Evolutionary conservation across 192 early-diverging fungal genomes (phyloP).

Genomic region (Cetraspora pellucida): DNA sequence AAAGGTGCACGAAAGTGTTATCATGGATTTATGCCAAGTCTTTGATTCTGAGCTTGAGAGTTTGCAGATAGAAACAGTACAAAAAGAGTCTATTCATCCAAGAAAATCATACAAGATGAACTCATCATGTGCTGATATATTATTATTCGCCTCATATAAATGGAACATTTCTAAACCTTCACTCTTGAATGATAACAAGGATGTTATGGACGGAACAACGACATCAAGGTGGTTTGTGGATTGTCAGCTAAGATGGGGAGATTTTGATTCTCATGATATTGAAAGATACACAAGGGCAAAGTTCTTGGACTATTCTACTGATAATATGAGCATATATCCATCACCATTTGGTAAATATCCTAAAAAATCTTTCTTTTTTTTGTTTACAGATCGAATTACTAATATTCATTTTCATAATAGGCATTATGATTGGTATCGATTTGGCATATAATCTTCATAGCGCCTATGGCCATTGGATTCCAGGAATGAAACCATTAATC

Average conservation of each 20-base stretch:
- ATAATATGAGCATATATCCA: conserved; percentile 99
- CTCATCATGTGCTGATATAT: conserved; percentile 89
- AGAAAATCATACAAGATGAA: conserved; percentile 99
- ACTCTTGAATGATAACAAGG: conserved; percentile 88
- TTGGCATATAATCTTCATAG: conserved; percentile 93
- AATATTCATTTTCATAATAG: too few species aligned
- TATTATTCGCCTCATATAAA: conserved; percentile 96
- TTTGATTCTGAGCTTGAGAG: conserved; percentile 97
- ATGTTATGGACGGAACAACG: conserved; percentile 95
- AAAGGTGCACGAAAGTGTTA: conserved; percentile 39
- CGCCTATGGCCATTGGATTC: conserved; percentile 98
- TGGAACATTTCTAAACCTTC: conserved; percentile 98
- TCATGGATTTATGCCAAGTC: conserved; percentile 71
- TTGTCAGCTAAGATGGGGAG: conserved; percentile 97
- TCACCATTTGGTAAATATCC: conserved; percentile 78
- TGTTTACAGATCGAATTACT: too few species aligned
- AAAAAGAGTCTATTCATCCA: conserved; percentile 99
- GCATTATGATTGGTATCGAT: conserved; percentile 94
- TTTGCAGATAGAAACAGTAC: conserved; percentile 96
- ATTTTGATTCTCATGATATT: conserved; percentile 99
- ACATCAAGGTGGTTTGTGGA: conserved; percentile 99
- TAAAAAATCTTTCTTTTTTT: too few species aligned
- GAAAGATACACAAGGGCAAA: conserved; percentile 98
- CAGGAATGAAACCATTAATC: conserved; percentile 97
- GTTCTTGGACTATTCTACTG: conserved; percentile 97